Conservation (phyloP, 495 filamentous ascomycete species). For the Talaromyces trachyspermus region DNA sequence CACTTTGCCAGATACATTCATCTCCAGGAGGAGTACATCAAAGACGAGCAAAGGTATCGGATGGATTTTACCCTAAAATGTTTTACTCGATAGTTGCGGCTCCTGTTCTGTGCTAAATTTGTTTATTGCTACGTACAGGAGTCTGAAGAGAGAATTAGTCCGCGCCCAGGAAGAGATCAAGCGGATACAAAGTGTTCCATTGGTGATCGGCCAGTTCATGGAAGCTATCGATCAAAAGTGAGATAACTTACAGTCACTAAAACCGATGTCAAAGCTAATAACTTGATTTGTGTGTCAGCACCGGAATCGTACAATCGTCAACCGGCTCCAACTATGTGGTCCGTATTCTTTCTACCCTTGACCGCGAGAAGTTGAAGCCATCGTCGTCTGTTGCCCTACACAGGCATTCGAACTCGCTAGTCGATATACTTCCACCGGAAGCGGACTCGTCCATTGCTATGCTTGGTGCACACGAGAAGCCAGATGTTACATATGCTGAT, state of each 20-base stretch:
- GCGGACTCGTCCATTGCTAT: constrained; percentile 98
- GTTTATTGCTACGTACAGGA: constrained; percentile 44
- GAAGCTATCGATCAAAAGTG: constrained; percentile 99
- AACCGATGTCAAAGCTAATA: too few species aligned
- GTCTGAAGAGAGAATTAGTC: constrained; percentile 93
- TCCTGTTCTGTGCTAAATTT: neutral
- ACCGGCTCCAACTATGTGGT: constrained; percentile 99
- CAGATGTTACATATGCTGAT: constrained; percentile 96
- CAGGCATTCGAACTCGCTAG: constrained; percentile 95
- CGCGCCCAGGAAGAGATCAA: constrained; percentile 99
- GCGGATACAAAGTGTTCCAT: constrained; percentile 93
- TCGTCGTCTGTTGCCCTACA: constrained; percentile 96
- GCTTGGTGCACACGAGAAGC: constrained; percentile 93
- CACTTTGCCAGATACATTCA: constrained; percentile 73
- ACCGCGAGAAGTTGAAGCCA: constrained; percentile 94
- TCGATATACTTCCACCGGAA: constrained; percentile 96
- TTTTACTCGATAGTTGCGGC: too few species aligned
- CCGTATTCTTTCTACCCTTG: constrained; percentile 94
- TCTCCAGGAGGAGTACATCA: constrained; percentile 99
- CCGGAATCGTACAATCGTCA: constrained; percentile 95
- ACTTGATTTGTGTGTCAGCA: constrained; percentile 44
- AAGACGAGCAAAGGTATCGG: constrained; percentile 92
- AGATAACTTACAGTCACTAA: neutral
- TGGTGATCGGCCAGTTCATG: constrained; percentile 99
- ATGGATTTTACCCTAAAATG: neutral